Conservation (phyloP, 768 basidiomycete genomes). For the Suillus subluteus region DNA sequence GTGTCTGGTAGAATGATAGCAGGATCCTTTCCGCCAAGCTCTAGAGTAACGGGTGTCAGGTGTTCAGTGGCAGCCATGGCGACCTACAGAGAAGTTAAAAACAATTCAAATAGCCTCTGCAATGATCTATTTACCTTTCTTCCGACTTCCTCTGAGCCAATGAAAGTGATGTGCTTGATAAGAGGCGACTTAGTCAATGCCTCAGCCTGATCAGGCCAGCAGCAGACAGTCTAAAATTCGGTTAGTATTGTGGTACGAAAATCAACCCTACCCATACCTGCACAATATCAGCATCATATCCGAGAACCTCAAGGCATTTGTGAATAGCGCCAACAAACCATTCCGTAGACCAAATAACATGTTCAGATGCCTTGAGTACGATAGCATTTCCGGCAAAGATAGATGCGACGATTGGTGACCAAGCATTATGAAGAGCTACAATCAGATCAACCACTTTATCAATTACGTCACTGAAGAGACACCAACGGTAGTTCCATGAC, state of each 20-base stretch:
- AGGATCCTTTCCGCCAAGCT: constrained; percentile 95
- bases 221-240: constrained; percentile 67
- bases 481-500: constrained; percentile 91
- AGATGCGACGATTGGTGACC: constrained; percentile 90
- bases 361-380: constrained; percentile 90
- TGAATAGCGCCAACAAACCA: constrained; percentile 84
- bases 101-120: constrained; percentile 14
- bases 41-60: constrained; percentile 90
- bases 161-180: constrained; percentile 95
- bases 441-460: not conserved
- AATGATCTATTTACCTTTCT: constrained; percentile 54
- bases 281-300: constrained; percentile 87
- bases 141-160: constrained; percentile 81
- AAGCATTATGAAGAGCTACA: constrained; percentile 87
- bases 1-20: constrained; percentile 87
- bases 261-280: constrained; percentile 51
- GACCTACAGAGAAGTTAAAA: constrained; percentile 50
- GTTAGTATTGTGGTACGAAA: constrained; percentile 11
- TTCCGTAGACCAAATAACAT: constrained; percentile 88
- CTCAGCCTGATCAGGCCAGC: constrained; percentile 86
- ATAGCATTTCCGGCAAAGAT: constrained; percentile 91
- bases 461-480: not conserved
- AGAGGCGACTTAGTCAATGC: constrained; percentile 75
- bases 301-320: constrained; percentile 76
- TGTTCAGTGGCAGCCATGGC: constrained; percentile 83